phyloP scores from a whole-genome alignment of 208 protist genomes.

The Trypanosoma boissoni region DNA sequence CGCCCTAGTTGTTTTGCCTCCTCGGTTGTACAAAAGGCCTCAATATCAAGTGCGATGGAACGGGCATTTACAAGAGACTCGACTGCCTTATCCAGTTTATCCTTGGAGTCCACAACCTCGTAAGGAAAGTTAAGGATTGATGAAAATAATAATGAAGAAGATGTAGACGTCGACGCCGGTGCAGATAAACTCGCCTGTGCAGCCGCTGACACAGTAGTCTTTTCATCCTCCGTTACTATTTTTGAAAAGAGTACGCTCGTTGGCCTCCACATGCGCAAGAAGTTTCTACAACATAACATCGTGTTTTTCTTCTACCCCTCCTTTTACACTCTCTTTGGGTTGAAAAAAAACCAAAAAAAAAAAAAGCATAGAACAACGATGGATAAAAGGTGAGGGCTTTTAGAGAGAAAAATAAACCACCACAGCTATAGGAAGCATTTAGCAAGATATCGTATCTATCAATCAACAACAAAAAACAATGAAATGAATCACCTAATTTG shows the following conservation, averaged over 20 bases:
- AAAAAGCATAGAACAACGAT: not conserved
- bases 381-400: not conserved
- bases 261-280: slow-evolving; percentile 5
- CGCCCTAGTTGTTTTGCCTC: slow-evolving; percentile 63
- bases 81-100: slow-evolving; percentile 35
- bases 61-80: slow-evolving; percentile 28
- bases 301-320: not conserved
- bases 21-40: slow-evolving; percentile 74
- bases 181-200: not conserved
- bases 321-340: too few species aligned
- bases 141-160: slow-evolving; percentile 5
- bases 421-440: not conserved
- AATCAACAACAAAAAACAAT: slow-evolving; percentile 5
- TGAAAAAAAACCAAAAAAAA: not conserved
- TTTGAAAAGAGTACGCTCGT: slow-evolving; percentile 6
- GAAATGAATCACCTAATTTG: not conserved
- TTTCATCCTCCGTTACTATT: too few species aligned
- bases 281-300: not conserved
- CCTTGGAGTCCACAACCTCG: slow-evolving; percentile 51
- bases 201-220: not conserved
- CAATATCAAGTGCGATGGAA: slow-evolving; percentile 77
- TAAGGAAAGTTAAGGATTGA: slow-evolving; percentile 63
- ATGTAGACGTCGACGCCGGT: not conserved
- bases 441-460: not conserved
- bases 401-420: not conserved